Conservation (phyloP, 495 filamentous ascomycete genomes). For the Oidiodendron maius region DNA sequence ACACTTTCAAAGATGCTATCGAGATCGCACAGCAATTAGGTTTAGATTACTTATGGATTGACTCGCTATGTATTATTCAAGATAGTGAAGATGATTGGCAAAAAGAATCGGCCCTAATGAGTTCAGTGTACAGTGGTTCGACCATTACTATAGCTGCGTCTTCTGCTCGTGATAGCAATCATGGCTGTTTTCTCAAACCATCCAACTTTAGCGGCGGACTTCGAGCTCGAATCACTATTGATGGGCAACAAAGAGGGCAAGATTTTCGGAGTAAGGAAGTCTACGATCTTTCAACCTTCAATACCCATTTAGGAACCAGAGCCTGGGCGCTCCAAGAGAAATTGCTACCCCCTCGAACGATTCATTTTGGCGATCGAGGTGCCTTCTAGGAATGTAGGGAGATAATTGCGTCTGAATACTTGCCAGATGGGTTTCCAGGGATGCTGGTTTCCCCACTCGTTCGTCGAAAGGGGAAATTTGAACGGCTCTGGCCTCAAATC, state of each 20-base stretch:
- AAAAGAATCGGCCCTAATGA: conserved; percentile 16
- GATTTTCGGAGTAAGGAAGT: conserved; percentile 6
- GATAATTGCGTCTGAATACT: conserved; percentile 7
- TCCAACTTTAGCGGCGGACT: conserved; percentile 6
- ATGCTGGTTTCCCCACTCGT: conserved; percentile 2
- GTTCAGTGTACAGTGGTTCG: conserved; percentile 5
- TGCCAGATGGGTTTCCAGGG: conserved; percentile 6
- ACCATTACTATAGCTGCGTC: conserved; percentile 1
- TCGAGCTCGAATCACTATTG: conserved; percentile 7
- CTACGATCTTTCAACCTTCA: conserved; percentile 9
- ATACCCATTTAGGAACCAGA: conserved; percentile 20
- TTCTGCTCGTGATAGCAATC: neutral
- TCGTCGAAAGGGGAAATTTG: conserved; percentile 2
- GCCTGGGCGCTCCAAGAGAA: conserved; percentile 11
- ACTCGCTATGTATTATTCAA: too few relatives aligned
- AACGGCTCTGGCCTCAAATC: conserved; percentile 1
- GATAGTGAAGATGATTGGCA: conserved; percentile 27
- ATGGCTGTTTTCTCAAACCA: conserved; percentile 5
- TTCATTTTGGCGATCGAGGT: conserved; percentile 8
- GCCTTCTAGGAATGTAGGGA: conserved; percentile 10
- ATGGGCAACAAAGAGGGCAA: conserved; percentile 3
- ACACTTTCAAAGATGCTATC: conserved; percentile 6
- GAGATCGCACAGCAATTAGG: conserved; percentile 12
- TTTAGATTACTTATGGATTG: too few relatives aligned
- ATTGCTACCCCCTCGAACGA: conserved; percentile 7